A percentile compares a stretch with the other conserved stretches of the same genome.
Conservation (phyloP, 768 basidiomycete genomes). For the Calocera viscosa region DNA sequence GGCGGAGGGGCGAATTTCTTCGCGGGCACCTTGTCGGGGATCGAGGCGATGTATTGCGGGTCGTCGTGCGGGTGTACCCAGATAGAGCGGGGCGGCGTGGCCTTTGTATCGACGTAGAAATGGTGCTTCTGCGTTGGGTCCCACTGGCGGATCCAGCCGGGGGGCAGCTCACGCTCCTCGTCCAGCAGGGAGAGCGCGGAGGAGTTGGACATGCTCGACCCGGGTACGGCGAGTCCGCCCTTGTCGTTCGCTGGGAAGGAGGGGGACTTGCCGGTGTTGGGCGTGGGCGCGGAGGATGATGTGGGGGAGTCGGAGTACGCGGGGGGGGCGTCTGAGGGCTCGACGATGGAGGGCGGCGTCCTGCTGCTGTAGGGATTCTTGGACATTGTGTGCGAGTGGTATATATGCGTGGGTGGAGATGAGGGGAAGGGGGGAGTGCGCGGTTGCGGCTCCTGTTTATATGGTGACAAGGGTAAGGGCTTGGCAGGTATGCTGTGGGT, state of each 20-base stretch:
- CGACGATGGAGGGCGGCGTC: neutral
- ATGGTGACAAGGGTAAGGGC: too few relatives aligned
- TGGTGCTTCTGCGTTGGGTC: constrained; percentile 15
- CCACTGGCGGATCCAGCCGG: constrained; percentile 20
- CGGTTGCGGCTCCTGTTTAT: too few relatives aligned
- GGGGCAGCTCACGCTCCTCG: constrained; percentile 17
- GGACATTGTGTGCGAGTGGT: neutral
- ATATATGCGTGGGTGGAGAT: neutral
- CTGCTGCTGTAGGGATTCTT: neutral
- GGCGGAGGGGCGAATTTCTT: neutral
- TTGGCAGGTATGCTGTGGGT: too few relatives aligned
- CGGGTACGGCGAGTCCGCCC: neutral
- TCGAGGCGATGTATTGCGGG: constrained; percentile 14
- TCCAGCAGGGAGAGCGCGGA: constrained; percentile 9
- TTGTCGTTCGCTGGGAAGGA: neutral
- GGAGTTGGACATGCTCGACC: neutral
- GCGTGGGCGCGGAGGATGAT: neutral
- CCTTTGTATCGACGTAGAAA: constrained; percentile 20
- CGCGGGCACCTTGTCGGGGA: constrained; percentile 12
- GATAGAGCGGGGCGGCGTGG: constrained; percentile 16
- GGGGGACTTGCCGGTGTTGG: neutral
- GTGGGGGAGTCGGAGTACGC: neutral
- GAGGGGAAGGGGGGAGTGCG: neutral
- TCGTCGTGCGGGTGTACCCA: constrained; percentile 20
- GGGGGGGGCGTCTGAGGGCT: neutral